Conservation (phyloP, 208 protist species). For the Leishmania major region DNA sequence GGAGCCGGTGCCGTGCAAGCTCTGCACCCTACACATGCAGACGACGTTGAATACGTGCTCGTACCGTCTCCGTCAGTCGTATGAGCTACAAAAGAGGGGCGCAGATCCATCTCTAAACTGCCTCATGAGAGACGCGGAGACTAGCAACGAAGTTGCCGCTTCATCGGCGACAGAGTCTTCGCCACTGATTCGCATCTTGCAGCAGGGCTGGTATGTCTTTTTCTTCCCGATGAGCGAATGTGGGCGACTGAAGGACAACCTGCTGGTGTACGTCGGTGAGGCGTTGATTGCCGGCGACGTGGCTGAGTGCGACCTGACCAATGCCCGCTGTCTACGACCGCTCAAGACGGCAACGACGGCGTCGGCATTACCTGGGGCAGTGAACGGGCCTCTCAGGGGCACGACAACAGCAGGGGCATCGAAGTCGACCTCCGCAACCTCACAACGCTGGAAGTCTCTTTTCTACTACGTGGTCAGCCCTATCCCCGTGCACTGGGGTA, state of each 20-base stretch:
- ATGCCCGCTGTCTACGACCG: conserved; percentile 16
- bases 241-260: conserved; percentile 33
- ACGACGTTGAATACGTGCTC: conserved; percentile 45
- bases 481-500: conserved; percentile 8
- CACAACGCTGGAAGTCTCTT: conserved; percentile 21
- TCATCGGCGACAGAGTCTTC: not conserved
- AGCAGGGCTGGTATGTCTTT: conserved; percentile 37
- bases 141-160: not conserved
- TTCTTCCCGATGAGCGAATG: conserved; percentile 80
- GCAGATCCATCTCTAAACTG: not conserved
- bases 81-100: not conserved
- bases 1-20: conserved; percentile 28
- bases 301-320: conserved; percentile 35
- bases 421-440: not conserved
- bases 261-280: conserved; percentile 41
- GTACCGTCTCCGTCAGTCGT: conserved; percentile 52
- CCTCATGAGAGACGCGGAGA: not conserved
- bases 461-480: conserved; percentile 52
- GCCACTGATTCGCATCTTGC: not conserved
- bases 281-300: conserved; percentile 51
- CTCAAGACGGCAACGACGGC: not conserved
- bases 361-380: not conserved
- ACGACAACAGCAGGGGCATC: not conserved
- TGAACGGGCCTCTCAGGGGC: not conserved
- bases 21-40: conserved; percentile 35